These are phyloP conservation scores for Fusarium sp. DNA, from an alignment of 2,329 filamentous ascomycete species.

Conservation along the genomic window DNA sequence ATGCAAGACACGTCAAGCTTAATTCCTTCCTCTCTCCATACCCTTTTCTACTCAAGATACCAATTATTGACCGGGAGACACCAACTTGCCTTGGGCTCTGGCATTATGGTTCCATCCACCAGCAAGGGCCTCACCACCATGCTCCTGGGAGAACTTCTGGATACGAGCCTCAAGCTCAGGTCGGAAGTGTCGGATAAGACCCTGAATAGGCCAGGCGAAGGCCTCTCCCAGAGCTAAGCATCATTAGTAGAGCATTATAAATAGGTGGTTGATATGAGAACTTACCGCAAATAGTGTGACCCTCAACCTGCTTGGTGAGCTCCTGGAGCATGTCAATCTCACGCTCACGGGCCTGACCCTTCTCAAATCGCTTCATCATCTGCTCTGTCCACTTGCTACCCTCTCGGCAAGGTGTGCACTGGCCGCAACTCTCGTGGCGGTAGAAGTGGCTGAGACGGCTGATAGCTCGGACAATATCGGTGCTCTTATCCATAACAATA, in stretches of 20 bases:
- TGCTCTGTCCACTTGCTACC: conserved; percentile 99
- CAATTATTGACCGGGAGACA: conserved; percentile 87
- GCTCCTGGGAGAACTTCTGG: conserved; percentile 77
- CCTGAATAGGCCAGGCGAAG: conserved; percentile 98
- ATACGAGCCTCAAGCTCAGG: conserved; percentile 95
- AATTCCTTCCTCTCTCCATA: conserved; percentile 22
- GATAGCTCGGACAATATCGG: conserved; percentile 95
- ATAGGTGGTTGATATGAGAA: conserved; percentile 24
- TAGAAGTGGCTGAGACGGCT: conserved; percentile 95
- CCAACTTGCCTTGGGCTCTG: conserved; percentile 79
- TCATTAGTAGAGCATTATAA: conserved; percentile 43
- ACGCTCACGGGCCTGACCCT: conserved; percentile 84
- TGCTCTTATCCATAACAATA: conserved; percentile 99
- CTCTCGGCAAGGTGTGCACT: conserved; percentile 99
- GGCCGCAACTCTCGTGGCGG: conserved; percentile 96
- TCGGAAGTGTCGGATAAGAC: conserved; percentile 97
- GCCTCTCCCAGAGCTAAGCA: conserved; percentile 85
- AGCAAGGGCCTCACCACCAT: conserved; percentile 79
- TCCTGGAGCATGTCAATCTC: conserved; percentile 99
- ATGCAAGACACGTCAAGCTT: conserved; percentile 38
- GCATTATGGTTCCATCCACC: conserved; percentile 88
- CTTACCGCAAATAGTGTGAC: conserved; percentile 96
- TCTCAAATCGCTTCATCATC: conserved; percentile 97
- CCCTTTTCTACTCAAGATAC: conserved; percentile 23
- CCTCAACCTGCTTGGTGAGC: conserved; percentile 98